phyloP scores from a whole-genome alignment of 495 filamentous ascomycete species.

The Terfezia boudieri region DNA sequence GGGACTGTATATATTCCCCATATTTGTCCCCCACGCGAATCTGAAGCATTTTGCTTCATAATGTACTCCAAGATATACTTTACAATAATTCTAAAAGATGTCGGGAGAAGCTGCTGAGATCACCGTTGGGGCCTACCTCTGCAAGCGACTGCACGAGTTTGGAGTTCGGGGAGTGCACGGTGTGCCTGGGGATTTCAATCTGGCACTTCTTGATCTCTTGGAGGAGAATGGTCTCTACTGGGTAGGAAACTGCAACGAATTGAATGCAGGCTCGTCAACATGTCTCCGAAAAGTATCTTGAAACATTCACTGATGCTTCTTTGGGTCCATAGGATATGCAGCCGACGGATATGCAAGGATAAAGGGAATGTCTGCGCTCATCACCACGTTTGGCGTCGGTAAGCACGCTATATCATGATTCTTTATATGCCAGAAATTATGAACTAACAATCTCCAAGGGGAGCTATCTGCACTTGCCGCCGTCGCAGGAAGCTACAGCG shows the following conservation, averaged over 20 bases:
- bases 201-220: conserved; percentile 44
- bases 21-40: no score
- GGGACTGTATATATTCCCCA: no score
- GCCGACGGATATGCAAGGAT: conserved; percentile 61
- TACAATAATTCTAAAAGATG: no score
- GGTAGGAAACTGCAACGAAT: conserved; percentile 62
- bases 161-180: conserved; percentile 47
- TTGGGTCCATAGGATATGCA: conserved; percentile 33
- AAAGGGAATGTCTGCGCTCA: conserved; percentile 45
- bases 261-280: conserved; percentile 41
- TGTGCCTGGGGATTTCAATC: conserved; percentile 51
- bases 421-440: background rate
- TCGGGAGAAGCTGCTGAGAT: background rate
- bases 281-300: no score
- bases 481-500: conserved; percentile 47
- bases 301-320: no score
- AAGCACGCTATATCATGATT: background rate
- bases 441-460: conserved; percentile 14
- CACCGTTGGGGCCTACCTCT: conserved; percentile 32
- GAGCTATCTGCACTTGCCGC: conserved; percentile 57
- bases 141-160: conserved; percentile 43
- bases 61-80: no score
- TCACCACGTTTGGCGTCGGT: conserved; percentile 62
- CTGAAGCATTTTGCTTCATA: no score
- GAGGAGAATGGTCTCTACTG: conserved; percentile 40